Evolutionary conservation across 805 yeast species (phyloP).

Genomic region (Tetrapisispora iriomotensis): DNA sequence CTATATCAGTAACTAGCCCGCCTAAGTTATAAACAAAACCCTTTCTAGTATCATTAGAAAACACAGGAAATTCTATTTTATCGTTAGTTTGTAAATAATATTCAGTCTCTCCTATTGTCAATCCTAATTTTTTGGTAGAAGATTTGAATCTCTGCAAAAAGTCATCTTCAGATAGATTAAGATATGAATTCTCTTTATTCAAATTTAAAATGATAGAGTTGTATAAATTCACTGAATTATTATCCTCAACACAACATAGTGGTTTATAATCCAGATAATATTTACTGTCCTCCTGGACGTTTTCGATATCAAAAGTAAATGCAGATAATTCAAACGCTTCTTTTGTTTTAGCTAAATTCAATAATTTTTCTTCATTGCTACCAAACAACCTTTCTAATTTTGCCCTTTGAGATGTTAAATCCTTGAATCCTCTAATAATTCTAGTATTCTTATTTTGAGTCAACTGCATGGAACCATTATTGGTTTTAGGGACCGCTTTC

Average conservation of each 20-base stretch:
- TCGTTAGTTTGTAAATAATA: conserved; percentile 12
- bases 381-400: conserved; percentile 42
- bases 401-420: conserved; percentile 33
- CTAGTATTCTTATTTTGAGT: conserved; percentile 17
- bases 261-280: conserved; percentile 16
- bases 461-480: conserved; percentile 5
- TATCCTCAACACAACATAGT: conserved; percentile 7
- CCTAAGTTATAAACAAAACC: conserved; percentile 42
- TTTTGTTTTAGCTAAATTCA: conserved; percentile 36
- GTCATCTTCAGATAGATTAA: conserved; percentile 15
- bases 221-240: conserved; percentile 3
- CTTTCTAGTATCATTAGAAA: conserved; percentile 23
- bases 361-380: conserved; percentile 34
- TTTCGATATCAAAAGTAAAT: conserved; percentile 34
- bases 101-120: conserved; percentile 16
- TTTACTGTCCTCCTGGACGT: conserved; percentile 18
- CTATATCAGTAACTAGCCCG: conserved; percentile 40
- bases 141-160: conserved; percentile 21
- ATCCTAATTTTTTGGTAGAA: conserved; percentile 9
- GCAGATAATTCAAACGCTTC: conserved; percentile 40
- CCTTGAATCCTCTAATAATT: conserved; percentile 22
- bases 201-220: not conserved
- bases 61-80: conserved; percentile 21
- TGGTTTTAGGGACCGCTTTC: not conserved
- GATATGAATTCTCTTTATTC: conserved; percentile 8